Evolutionary conservation across 2,329 filamentous ascomycete species (phyloP), one percentile per base, ranked within the genome.

Genomic region (Neonectria neomacrospora): DNA sequence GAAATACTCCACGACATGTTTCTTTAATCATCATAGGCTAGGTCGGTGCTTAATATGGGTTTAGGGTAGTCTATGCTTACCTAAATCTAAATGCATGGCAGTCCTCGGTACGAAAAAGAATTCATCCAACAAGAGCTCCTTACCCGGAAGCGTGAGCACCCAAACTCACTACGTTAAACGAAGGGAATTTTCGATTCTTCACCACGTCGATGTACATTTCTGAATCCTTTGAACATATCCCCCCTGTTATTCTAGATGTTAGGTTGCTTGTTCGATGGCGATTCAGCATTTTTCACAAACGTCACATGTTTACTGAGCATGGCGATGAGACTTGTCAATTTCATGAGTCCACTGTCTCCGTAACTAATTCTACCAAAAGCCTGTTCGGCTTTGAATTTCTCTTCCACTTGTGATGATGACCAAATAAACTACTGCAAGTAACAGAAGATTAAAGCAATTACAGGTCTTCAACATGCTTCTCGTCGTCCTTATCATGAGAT

Each of bases 391-490:
- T 18, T 22, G 12, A 42, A 20, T 3, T 42, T 3, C 18, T 42
- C 18, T 7, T 39, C 12, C 10, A 42, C 11, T 10, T 42, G 6
- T 7, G 2, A 18, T 41, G 3, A n/a, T 18, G n/a, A 18, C n/a
- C 9, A 20, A 23, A 44, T 23, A 44, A 22, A 23, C 20, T 3
- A 11, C 23, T 1, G 10, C n/a, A 42, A 22, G 9, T 42, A 42
- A 11, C 18, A 42, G 11, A 12, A 7, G 20, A 22, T 8, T 20
- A 8, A 11, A 44, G 9, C 5, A 18, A 47, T 61, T 16, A 61
- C 28, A 61, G 9, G 9, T 57, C 53, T 23, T 61, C 58, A 7
- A 61, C 58, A 41, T 61, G 58, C 32, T 56, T 56, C 53, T 61
- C 44, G 5, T 10, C 37, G 34, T 34, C 54, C 44, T 61, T 61